Percentiles rank a stretch among this genome's conserved stretches.
These are phyloP conservation scores for Trypanosoma theileri DNA, from an alignment of 208 protist species.

Conservation along the genomic window DNA sequence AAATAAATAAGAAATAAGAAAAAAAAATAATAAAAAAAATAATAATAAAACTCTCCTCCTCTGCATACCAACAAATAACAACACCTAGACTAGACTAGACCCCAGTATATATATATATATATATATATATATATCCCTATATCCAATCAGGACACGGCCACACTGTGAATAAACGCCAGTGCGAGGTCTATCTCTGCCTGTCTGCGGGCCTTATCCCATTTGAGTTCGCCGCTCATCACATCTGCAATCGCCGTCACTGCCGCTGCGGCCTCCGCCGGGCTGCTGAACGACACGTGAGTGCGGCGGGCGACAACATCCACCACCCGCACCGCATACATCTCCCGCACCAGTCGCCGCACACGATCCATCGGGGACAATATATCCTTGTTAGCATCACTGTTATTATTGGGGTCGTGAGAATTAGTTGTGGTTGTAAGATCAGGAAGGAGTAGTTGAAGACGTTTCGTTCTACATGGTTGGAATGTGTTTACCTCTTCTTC, in stretches of 20 bases:
- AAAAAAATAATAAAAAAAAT: background rate
- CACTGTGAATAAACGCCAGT: slow-evolving; percentile 29
- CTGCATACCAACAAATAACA: background rate
- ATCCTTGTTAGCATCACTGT: slow-evolving; percentile 15
- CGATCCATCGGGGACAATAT: slow-evolving; percentile 14
- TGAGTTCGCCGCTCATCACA: slow-evolving; percentile 40
- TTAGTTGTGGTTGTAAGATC: background rate
- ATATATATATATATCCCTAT: background rate
- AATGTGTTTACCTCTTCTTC: slow-evolving; percentile 11
- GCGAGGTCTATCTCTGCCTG: slow-evolving; percentile 43
- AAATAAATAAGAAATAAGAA: no score
- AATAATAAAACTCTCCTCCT: background rate
- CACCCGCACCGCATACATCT: slow-evolving; percentile 66
- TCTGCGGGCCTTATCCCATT: slow-evolving; percentile 40
- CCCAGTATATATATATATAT: background rate
- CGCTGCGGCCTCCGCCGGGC: slow-evolving; percentile 55
- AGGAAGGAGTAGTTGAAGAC: slow-evolving; percentile 24
- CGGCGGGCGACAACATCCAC: slow-evolving; percentile 71
- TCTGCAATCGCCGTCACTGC: slow-evolving; percentile 46
- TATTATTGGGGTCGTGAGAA: background rate
- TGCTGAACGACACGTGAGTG: slow-evolving; percentile 69
- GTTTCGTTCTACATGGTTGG: slow-evolving; percentile 34
- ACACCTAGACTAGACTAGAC: background rate
- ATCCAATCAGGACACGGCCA: no score
- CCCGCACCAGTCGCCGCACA: slow-evolving; percentile 30